phyloP scores from a whole-genome alignment of 1,139 yeast species.

The Yamadazyma dendronema region DNA sequence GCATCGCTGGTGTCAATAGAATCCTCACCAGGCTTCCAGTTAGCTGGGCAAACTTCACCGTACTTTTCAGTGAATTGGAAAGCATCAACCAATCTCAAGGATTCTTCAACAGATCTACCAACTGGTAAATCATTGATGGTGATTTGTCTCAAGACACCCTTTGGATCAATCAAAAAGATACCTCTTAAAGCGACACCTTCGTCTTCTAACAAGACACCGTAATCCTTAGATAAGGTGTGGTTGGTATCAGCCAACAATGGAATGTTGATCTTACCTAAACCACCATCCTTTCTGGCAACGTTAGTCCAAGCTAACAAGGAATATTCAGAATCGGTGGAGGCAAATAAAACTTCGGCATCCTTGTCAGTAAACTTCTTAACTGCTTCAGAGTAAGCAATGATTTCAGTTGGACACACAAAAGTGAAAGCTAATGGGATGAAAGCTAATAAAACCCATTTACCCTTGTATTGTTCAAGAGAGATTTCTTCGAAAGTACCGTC shows the following conservation, averaged over 20 bases:
- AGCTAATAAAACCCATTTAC: slow-evolving; percentile 95
- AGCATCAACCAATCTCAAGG: slow-evolving; percentile 95
- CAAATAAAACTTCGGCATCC: slow-evolving; percentile 86
- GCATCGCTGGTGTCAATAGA: slow-evolving; percentile 85
- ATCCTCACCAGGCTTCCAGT: slow-evolving; percentile 97
- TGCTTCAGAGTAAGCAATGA: slow-evolving; percentile 97
- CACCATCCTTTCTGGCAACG: slow-evolving; percentile 95
- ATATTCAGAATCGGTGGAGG: slow-evolving; percentile 98
- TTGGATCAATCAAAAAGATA: slow-evolving; percentile 94
- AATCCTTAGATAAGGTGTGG: slow-evolving; percentile 91
- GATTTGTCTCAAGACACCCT: slow-evolving; percentile 90
- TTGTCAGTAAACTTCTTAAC: slow-evolving; percentile 83
- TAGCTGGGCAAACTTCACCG: slow-evolving; percentile 99
- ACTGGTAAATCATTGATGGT: slow-evolving; percentile 98
- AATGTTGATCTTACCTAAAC: slow-evolving; percentile 90
- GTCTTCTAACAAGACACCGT: slow-evolving; percentile 95
- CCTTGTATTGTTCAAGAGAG: slow-evolving; percentile 91
- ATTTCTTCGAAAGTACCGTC: slow-evolving; percentile 95
- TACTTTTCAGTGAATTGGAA: slow-evolving; percentile 98
- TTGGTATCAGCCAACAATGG: slow-evolving; percentile 96
- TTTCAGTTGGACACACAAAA: slow-evolving; percentile 98
- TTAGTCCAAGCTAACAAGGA: slow-evolving; percentile 97
- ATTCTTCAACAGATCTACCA: slow-evolving; percentile 97
- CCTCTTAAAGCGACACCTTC: slow-evolving; percentile 98
- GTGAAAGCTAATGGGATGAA: slow-evolving; percentile 99